A percentile compares a stretch with the other conserved stretches of the same genome.
These are phyloP conservation scores for Candolleomyces aberdarensis DNA, from an alignment of 768 basidiomycete species.

Conservation along the genomic window DNA sequence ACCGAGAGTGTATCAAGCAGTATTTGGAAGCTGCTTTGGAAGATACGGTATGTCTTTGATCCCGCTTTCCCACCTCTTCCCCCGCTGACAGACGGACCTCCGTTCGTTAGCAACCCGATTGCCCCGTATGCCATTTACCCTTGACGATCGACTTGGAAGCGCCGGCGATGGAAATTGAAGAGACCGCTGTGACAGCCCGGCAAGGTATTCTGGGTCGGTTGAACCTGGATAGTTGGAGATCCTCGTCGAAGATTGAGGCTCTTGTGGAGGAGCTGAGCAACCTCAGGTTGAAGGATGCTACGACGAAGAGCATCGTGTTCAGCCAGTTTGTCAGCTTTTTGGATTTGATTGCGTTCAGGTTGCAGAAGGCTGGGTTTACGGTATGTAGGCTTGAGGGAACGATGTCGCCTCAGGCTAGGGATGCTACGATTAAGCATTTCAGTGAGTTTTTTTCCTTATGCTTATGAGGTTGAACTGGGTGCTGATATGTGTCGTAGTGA, in stretches of 20 bases:
- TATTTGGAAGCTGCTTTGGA: slow-evolving; percentile 79
- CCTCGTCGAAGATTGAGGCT: slow-evolving; percentile 97
- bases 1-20: slow-evolving; percentile 93
- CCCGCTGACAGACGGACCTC: slow-evolving; percentile 33
- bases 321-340: slow-evolving; percentile 93
- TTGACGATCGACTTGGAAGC: slow-evolving; percentile 96
- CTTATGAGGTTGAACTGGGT: neutral
- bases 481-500: slow-evolving; percentile 50
- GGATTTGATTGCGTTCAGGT: slow-evolving; percentile 88
- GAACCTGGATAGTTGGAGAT: slow-evolving; percentile 86
- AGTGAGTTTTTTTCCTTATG: slow-evolving; percentile 47
- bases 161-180: slow-evolving; percentile 82
- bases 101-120: slow-evolving; percentile 61
- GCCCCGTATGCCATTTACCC: slow-evolving; percentile 91
- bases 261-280: slow-evolving; percentile 91
- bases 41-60: slow-evolving; percentile 42
- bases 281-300: slow-evolving; percentile 77
- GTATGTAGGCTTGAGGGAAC: slow-evolving; percentile 94
- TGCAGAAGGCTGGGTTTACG: slow-evolving; percentile 90
- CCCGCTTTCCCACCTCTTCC: neutral
- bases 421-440: slow-evolving; percentile 93
- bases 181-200: slow-evolving; percentile 46
- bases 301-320: slow-evolving; percentile 96
- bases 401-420: slow-evolving; percentile 95
- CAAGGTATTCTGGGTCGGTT: slow-evolving; percentile 95